A percentile compares a stretch with the other conserved stretches of the same genome.
Evolutionary conservation across 2,329 filamentous ascomycete genomes (phyloP).

Genomic region (Diaporthe humulicola): DNA sequence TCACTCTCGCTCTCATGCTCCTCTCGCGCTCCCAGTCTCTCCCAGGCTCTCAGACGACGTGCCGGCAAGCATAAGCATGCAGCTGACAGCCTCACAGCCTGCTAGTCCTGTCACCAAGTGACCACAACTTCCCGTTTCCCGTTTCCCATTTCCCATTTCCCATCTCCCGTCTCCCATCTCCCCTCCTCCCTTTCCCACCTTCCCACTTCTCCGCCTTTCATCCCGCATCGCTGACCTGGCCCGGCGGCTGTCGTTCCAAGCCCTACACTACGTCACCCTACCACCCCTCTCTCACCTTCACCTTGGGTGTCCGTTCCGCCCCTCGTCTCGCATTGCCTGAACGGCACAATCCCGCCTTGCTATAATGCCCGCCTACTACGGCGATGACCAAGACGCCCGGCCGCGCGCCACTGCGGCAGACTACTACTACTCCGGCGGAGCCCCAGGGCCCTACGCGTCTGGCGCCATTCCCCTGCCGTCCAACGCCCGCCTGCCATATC

Average conservation of each 20-base stretch:
- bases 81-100: slow-evolving; percentile 33
- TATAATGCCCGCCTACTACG: slow-evolving; percentile 20
- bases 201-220: too few species aligned
- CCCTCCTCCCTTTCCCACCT: background rate
- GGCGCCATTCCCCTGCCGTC: slow-evolving; percentile 1
- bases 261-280: background rate
- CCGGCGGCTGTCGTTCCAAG: background rate
- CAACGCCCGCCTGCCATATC: slow-evolving; percentile 47
- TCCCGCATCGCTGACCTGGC: background rate
- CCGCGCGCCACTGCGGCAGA: slow-evolving; percentile 1
- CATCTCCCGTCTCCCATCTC: too few species aligned
- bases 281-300: background rate
- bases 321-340: background rate
- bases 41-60: too few species aligned
- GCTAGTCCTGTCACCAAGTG: slow-evolving; percentile 15
- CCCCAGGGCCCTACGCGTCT: background rate
- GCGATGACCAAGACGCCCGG: background rate
- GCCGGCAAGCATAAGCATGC: slow-evolving; percentile 36
- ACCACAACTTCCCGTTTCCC: background rate
- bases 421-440: background rate
- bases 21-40: slow-evolving; percentile 39
- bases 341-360: background rate
- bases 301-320: background rate
- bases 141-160: background rate
- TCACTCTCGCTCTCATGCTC: background rate